Evolutionary conservation across 345 rosid species (phyloP), one percentile per base, ranked within the genome.

Genomic region (Hypericum perforatum): DNA sequence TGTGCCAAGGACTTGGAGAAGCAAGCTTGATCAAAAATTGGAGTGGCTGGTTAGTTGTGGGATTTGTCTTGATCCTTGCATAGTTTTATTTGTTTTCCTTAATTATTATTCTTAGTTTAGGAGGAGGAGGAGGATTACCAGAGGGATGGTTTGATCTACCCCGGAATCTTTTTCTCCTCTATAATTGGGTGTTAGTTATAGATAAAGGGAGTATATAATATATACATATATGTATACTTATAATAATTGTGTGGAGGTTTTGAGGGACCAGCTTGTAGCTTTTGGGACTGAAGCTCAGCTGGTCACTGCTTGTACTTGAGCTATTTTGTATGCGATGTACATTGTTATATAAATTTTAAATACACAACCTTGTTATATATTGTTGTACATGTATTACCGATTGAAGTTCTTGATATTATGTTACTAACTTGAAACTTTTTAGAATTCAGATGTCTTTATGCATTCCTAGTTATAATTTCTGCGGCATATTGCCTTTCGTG

Each of bases 121-220:
- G 62, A 54, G 61, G 67, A 22, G 61, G 67, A 22, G 62, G 69
- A 72, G 81, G 64, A 74, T 60, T 76, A 60, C 74, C 87, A 39
- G 90, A 69, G 95, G 95, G 95, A 80, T 78, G 70, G 55, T 63
- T 78, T 72, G 71, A 78, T 54, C 63, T 76, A 73, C 82, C 90
- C 89, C 89, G 89, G 90, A 69, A 64, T 76, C 69, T 74, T 43
- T 70, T 73, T 68, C 80, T 77, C 78, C 39, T 29, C 41, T 40
- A 16, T 7, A 13, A 22, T 16, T 15, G 45, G 47, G 53, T 52
- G 59, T 67, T 15, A 36, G 11, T 15, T 46, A 7, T 46, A 46
- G 13, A 7, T 22, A 13, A 3, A 6, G 50, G 6, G 8, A 12
- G 22, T 0, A 46, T 14, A 9, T 4, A 7, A 32, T 13, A 10